Percentiles rank a stretch among this genome's conserved stretches.
Conservation (phyloP, 1,139 yeast genomes). For the Pneumocystis carinii region DNA sequence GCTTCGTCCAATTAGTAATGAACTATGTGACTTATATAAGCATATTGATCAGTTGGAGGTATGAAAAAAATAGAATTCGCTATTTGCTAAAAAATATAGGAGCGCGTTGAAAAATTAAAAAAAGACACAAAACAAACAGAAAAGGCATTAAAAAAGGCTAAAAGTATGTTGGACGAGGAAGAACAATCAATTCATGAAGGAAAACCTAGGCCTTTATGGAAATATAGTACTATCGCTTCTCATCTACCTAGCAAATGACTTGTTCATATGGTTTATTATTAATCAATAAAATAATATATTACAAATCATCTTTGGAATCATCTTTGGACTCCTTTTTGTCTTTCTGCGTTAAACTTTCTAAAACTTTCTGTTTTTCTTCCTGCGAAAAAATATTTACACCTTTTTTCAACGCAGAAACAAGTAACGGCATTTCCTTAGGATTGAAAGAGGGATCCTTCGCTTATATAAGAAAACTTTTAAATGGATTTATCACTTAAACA, state of each 20-base stretch:
- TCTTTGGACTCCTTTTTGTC: neutral
- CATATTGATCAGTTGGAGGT: neutral
- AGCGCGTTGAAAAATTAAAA: neutral
- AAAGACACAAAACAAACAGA: neutral
- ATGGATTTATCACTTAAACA: neutral
- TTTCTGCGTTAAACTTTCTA: neutral
- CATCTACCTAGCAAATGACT: neutral
- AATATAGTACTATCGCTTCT: neutral
- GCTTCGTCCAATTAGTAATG: neutral
- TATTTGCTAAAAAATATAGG: neutral
- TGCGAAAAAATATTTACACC: neutral
- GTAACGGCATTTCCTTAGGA: neutral
- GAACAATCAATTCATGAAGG: neutral
- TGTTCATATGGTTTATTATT: neutral
- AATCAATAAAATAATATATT: neutral
- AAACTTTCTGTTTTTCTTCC: neutral
- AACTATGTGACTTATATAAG: neutral
- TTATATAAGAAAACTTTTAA: neutral
- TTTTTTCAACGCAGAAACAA: neutral
- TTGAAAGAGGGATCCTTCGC: neutral
- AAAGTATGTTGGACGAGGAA: neutral
- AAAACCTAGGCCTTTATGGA: neutral
- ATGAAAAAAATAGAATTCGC: neutral
- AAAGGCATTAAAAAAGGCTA: neutral
- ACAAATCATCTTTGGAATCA: neutral